Base-by-base conservation (phyloP, 2,329 filamentous ascomycete species). In the Sodiomyces alkalinus region DNA sequence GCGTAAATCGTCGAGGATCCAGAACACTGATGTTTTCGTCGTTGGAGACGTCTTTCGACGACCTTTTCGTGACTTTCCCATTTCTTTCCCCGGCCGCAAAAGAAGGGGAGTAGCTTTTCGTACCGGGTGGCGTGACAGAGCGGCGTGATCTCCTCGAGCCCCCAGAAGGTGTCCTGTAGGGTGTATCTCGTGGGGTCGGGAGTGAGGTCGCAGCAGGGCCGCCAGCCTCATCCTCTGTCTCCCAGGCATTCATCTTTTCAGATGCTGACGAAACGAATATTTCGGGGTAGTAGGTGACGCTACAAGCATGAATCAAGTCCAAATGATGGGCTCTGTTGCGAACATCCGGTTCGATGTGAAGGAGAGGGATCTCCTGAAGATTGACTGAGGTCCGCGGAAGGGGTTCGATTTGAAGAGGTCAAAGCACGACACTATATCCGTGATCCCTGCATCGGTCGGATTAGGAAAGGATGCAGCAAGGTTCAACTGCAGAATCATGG, bases 1-100 rank as follows among this genome's bases (percentile, higher is more conserved):
- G 90, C 1, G 90, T 98, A 46, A 98, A 94, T 20, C 90, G 72
- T 31, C 87, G 74, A 3, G 90, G 85, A 46, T 98, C 90, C 17
- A 94, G 61, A 14, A 83, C 74, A 40, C 69, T 66, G 33, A 85
- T 73, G 24, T 59, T 70, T 37, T 87, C 79, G 39, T 87, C 74
- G 30, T 56, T 66, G 14, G 60, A 55, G 15, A 70, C 52, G 46
- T 82, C 74, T 33, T 63, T 59, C 10, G 68, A 67, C 13, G 61
- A 56, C 41, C 70, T 53, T 37, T 68, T 68, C 7, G 53, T 55
- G 14, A 47, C 49, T 40, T 51, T 60, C 26, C 64, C 58, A 8
- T 45, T 47, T 35, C 52, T 56, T 17, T 58, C 58, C 22, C 46
- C 52, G 5, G 52, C 42, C 26, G 58, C 48, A 13, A 62, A 39